phyloP scores from a whole-genome alignment of 106 monocot genomes.

The Apostasia shenzhenica region DNA sequence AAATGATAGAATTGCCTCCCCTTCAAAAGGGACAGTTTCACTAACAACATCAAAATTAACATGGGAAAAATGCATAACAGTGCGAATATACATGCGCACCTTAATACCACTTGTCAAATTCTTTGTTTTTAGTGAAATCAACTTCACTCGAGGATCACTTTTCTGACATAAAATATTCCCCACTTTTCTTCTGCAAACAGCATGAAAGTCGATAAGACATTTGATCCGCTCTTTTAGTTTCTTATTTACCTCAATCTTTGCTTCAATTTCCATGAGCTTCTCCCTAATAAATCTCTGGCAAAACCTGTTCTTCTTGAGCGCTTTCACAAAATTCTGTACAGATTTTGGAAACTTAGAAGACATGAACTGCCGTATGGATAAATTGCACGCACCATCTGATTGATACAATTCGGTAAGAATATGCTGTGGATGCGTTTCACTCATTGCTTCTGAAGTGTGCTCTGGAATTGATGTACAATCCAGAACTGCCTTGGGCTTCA shows the following conservation, averaged over 20 bases:
- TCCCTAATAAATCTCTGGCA: constrained; percentile 79
- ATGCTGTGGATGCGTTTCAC: background rate
- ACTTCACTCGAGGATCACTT: constrained; percentile 67
- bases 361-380: background rate
- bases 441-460: background rate
- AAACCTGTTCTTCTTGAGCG: constrained; percentile 78
- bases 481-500: constrained; percentile 26
- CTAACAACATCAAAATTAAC: too few relatives aligned
- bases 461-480: constrained; percentile 6
- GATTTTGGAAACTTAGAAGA: constrained; percentile 49
- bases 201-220: constrained; percentile 79
- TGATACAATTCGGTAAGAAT: background rate
- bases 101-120: constrained; percentile 10
- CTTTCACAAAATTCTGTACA: constrained; percentile 61
- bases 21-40: too few relatives aligned
- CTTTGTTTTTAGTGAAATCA: constrained; percentile 52
- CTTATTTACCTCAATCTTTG: constrained; percentile 81
- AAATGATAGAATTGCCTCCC: too few relatives aligned
- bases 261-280: constrained; percentile 81
- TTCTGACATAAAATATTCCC: constrained; percentile 33
- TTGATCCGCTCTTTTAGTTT: constrained; percentile 62
- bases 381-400: constrained; percentile 12
- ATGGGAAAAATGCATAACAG: background rate
- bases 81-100: constrained; percentile 19
- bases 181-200: constrained; percentile 36